Evolutionary conservation across 805 yeast genomes (phyloP), one percentile per base, ranked within the genome.

Genomic region (Blastobotrys muscicola): DNA sequence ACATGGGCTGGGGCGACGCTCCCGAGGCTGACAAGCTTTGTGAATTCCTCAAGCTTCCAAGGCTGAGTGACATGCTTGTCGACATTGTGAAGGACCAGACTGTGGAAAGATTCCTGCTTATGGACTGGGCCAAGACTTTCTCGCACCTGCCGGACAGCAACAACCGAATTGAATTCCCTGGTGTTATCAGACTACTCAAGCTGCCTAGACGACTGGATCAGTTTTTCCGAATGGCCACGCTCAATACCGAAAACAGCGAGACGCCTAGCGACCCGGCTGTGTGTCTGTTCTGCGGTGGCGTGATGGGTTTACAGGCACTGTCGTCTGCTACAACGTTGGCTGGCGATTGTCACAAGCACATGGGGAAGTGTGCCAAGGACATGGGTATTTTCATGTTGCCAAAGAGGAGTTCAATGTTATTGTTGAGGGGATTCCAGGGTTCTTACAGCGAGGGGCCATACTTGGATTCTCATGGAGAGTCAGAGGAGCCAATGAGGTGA

Each of bases 311-410:
- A n/a, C 96, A 89, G 54, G 40, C 76, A 66, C 48, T 60, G 67
- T 34, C 73, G 78, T 12, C 69, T 73, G 45, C 41, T 41, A 80
- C 78, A 0, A 71, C 69, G 36, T 60, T 62, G 3, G 61, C 66
- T 13, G 97, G 97, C 0, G 85, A 86, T 49, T 90, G 97, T 58
- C 82, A 81, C 12, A 70, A 75, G 38, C 97, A 90, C 68, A 65
- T 45, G 61, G 68, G 41, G 69, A 73, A 58, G 80, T 69, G 74
- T 41, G 63, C 74, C n/a, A 67, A 73, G 32, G 76, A 74, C 41
- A 72, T 76, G 39, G 95, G 95, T 0, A 71, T 86, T 0, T 86
- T 79, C 51, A 62, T 86, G 38, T 55, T 84, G 1, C 90, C 94
- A 1, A 76, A 80, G 50, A 81, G 79, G 49, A 72, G 84, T 49